These are phyloP conservation scores for Xylaria sp. DNA, from an alignment of 2,329 filamentous ascomycete species.

Conservation along the genomic window DNA sequence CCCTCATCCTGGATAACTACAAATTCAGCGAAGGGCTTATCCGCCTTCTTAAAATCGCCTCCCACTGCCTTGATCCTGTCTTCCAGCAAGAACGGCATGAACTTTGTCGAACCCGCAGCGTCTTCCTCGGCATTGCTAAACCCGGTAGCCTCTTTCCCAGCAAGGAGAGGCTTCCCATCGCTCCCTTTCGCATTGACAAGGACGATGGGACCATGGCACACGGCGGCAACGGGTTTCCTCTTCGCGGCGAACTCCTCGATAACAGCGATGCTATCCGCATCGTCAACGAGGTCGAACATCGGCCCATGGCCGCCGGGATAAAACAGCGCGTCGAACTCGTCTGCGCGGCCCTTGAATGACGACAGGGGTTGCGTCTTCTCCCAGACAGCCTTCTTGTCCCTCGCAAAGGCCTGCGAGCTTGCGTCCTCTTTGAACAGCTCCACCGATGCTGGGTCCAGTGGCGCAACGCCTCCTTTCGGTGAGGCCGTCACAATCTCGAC, in stretches of 20 bases:
- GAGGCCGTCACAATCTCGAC: constrained; percentile 68
- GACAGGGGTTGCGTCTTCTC: constrained; percentile 69
- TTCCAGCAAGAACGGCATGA: constrained; percentile 70
- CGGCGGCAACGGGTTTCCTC: constrained; percentile 71
- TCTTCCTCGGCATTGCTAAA: constrained; percentile 68
- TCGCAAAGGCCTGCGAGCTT: constrained; percentile 63
- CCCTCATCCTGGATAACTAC: constrained; percentile 59
- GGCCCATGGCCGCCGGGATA: constrained; percentile 69
- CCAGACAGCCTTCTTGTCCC: constrained; percentile 68
- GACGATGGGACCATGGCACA: constrained; percentile 75
- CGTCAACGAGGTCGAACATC: constrained; percentile 73
- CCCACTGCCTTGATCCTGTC: constrained; percentile 62
- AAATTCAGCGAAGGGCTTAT: constrained; percentile 59
- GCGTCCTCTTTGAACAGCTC: constrained; percentile 64
- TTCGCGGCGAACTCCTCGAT: constrained; percentile 70
- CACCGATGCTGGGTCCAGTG: constrained; percentile 68
- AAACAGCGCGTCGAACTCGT: constrained; percentile 71
- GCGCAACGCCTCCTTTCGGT: constrained; percentile 68
- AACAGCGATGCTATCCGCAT: constrained; percentile 66
- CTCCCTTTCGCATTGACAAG: constrained; percentile 61
- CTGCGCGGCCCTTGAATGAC: constrained; percentile 62
- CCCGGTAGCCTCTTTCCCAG: constrained; percentile 67
- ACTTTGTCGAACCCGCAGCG: constrained; percentile 51
- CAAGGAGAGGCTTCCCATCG: constrained; percentile 64
- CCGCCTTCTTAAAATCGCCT: constrained; percentile 66